A percentile compares a stretch with the other conserved stretches of the same genome.
phyloP scores from a whole-genome alignment of 331 rosid species.

The Spiraea crenata region DNA sequence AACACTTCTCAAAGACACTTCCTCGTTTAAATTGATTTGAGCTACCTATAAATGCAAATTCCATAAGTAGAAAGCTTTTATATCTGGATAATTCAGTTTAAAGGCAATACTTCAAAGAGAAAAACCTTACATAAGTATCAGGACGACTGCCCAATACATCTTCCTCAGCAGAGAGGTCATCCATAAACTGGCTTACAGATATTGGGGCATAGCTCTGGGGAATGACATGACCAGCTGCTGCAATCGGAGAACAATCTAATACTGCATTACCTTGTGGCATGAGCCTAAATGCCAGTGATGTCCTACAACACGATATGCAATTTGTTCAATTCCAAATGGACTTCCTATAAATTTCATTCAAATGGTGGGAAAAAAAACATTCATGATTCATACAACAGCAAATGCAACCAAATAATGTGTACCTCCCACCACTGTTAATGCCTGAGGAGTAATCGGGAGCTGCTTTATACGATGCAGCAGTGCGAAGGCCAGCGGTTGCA shows the following conservation, averaged over 20 bases:
- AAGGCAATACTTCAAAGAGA: constrained; percentile 15
- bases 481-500: constrained; percentile 87
- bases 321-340: constrained; percentile 27
- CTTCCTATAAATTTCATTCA: not conserved
- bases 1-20: constrained; percentile 82
- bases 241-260: constrained; percentile 89
- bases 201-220: constrained; percentile 84
- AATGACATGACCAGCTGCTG: constrained; percentile 94
- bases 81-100: not conserved
- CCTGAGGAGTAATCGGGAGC: constrained; percentile 53
- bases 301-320: constrained; percentile 61
- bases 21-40: constrained; percentile 60
- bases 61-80: constrained; percentile 17
- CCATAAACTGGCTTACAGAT: constrained; percentile 99
- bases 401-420: constrained; percentile 5
- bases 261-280: constrained; percentile 94
- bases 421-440: constrained; percentile 78
- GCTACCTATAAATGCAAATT: constrained; percentile 49
- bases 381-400: not conserved
- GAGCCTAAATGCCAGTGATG: constrained; percentile 91
- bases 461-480: constrained; percentile 78
- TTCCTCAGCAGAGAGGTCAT: constrained; percentile 89
- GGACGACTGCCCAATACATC: constrained; percentile 65
- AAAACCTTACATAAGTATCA: constrained; percentile 61
- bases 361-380: constrained; percentile 5